Conservation (phyloP, 2,329 filamentous ascomycete species). For the Alternaria atra region DNA sequence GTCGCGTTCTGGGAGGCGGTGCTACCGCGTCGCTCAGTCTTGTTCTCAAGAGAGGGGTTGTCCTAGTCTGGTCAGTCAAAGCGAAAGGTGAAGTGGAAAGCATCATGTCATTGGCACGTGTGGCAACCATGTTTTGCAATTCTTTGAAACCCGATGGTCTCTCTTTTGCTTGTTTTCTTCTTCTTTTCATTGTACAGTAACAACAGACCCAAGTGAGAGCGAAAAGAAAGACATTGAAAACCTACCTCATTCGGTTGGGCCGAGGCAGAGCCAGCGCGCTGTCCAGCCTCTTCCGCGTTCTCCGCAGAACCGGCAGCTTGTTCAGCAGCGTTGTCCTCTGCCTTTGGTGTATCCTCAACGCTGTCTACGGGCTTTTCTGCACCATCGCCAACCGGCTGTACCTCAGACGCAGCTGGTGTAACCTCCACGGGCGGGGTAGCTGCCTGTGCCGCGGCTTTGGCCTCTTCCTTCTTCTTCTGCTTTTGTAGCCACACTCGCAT, state of each 20-base stretch:
- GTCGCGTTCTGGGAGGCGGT: slow-evolving; percentile 25
- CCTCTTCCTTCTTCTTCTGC: slow-evolving; percentile 70
- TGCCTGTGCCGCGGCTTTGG: slow-evolving; percentile 43
- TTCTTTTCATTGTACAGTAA: slow-evolving; percentile 14
- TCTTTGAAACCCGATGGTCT: slow-evolving; percentile 16
- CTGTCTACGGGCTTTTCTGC: slow-evolving; percentile 42
- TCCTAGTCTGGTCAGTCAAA: slow-evolving; percentile 29
- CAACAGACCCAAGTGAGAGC: slow-evolving; percentile 8
- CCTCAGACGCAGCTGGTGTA: slow-evolving; percentile 31
- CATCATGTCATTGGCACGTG: slow-evolving; percentile 32
- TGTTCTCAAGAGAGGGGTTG: slow-evolving; percentile 20
- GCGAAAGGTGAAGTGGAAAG: slow-evolving; percentile 13
- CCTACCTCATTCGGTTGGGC: slow-evolving; percentile 39
- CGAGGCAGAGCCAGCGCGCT: slow-evolving; percentile 29
- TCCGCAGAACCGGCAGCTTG: slow-evolving; percentile 19
- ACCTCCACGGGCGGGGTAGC: slow-evolving; percentile 37
- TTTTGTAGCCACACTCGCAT: slow-evolving; percentile 92
- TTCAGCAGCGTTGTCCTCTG: slow-evolving; percentile 20
- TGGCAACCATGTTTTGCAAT: slow-evolving; percentile 33
- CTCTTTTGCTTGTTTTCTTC: slow-evolving; percentile 3
- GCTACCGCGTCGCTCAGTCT: slow-evolving; percentile 28
- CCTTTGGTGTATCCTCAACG: slow-evolving; percentile 33
- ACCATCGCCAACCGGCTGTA: slow-evolving; percentile 27
- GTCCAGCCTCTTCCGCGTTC: slow-evolving; percentile 18
- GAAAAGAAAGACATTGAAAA: slow-evolving; percentile 11